These are phyloP conservation scores for Pleurostoma richardsiae DNA, from an alignment of 2,329 filamentous ascomycete species.

Conservation along the genomic window DNA sequence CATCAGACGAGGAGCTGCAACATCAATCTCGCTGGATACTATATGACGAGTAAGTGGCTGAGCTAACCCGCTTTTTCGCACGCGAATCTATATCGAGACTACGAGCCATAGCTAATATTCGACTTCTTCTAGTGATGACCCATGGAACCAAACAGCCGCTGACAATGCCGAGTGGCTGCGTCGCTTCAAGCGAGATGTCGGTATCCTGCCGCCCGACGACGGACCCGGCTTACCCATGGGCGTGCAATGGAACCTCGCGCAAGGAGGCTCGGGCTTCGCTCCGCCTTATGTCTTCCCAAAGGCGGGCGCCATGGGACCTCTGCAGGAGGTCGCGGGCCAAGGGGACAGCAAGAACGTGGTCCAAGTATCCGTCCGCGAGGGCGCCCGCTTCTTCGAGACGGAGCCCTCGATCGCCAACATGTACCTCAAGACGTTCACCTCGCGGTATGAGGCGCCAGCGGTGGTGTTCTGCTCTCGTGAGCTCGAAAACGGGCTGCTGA, in stretches of 20 bases:
- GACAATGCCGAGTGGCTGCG: constrained; percentile 61
- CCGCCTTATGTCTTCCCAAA: constrained; percentile 49
- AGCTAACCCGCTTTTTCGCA: neutral
- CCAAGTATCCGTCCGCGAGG: constrained; percentile 26
- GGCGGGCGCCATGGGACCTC: constrained; percentile 23
- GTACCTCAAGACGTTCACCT: constrained; percentile 38
- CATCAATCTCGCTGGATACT: constrained; percentile 59
- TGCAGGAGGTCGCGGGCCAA: constrained; percentile 20
- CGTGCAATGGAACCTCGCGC: constrained; percentile 38
- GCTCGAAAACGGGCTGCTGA: constrained; percentile 47
- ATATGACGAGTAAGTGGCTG: constrained; percentile 50
- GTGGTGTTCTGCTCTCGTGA: constrained; percentile 54
- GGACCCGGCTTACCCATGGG: constrained; percentile 44
- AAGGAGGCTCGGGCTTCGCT: constrained; percentile 49
- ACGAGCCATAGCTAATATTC: constrained; percentile 10
- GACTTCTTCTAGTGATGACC: constrained; percentile 43
- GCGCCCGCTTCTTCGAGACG: constrained; percentile 34
- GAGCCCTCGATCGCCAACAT: constrained; percentile 40
- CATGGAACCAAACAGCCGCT: constrained; percentile 59
- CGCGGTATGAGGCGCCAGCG: constrained; percentile 39
- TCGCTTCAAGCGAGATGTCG: constrained; percentile 55
- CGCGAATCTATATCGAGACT: neutral
- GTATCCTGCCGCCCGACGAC: constrained; percentile 40
- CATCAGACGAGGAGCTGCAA: constrained; percentile 57
- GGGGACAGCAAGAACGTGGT: constrained; percentile 14